These are phyloP conservation scores for Brassica nigra DNA, from an alignment of 345 rosid genomes.

Conservation along the genomic window DNA sequence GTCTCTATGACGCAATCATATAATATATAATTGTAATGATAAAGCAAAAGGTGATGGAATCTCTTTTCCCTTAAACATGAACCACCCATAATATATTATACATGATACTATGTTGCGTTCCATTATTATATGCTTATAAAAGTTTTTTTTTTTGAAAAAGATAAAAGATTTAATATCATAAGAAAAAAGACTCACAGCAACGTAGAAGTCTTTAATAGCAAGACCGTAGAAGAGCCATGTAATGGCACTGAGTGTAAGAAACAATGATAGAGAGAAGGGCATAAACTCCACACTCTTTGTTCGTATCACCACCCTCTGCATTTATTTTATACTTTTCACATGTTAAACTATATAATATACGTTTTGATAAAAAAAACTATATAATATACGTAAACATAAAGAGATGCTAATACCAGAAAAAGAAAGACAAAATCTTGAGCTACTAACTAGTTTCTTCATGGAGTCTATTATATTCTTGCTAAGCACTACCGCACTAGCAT, in stretches of 20 bases:
- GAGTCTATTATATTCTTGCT: background rate
- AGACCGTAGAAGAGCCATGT: constrained; percentile 64
- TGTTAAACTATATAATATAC: constrained; percentile 30
- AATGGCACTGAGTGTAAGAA: constrained; percentile 60
- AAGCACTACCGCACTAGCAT: background rate
- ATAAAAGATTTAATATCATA: background rate
- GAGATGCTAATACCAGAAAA: background rate
- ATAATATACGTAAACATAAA: constrained; percentile 22
- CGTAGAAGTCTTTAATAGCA: constrained; percentile 50
- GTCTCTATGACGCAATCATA: constrained; percentile 26
- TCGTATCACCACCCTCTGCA: constrained; percentile 49
- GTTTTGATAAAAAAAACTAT: too few relatives aligned
- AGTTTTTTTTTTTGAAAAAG: background rate
- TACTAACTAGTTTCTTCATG: constrained; percentile 4
- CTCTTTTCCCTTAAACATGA: constrained; percentile 22
- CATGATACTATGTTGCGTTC: constrained; percentile 30
- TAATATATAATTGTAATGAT: constrained; percentile 31
- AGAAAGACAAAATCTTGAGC: background rate
- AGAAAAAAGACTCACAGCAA: constrained; percentile 43
- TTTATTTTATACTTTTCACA: background rate
- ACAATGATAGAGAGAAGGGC: constrained; percentile 59
- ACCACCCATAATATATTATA: constrained; percentile 30
- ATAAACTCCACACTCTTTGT: constrained; percentile 72
- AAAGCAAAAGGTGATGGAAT: constrained; percentile 32
- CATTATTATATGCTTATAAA: constrained; percentile 4